Base-by-base conservation (phyloP, 345 rosid genomes). In the Salix viminalis region DNA sequence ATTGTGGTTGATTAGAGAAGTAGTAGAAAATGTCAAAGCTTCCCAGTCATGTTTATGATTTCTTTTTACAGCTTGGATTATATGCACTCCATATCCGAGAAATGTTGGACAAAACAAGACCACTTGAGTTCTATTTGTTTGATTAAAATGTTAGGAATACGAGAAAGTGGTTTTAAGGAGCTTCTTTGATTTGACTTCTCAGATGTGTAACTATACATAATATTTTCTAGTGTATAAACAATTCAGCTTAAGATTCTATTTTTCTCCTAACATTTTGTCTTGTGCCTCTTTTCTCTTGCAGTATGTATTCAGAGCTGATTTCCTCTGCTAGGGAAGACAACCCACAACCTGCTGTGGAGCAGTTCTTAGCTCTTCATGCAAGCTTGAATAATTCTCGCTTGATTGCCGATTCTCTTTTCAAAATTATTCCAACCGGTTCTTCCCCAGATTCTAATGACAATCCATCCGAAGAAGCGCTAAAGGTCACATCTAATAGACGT, bases 301-400 rank as follows among this genome's bases (percentile, higher is more conserved):
- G 99, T 72, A 78, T 79, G 81, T 96, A 91, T 84, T 85, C 92
- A 16, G 93, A 91, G 74, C 88, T 96, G 75, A 83, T 86, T 65
- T 81, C 88, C 37, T 81, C 92, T 65, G 96, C 99, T 2, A 89
- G 90, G 79, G 97, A 92, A 88, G 97, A 92, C 65, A 90, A 91
- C 84, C 98, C 98, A 23, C 91, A 88, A 75, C 97, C 93, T 24
- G 88, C 91, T 1, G 96, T 96, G 70, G 98, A 96, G 82, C 92
- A 88, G 83, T 96, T 93, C 85, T 85, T 96, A 83, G 84, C 85
- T 67, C 95, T 96, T 76, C 88, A 93, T 70, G 81, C 92, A 1
- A 84, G 83, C 75, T 81, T 96, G 81, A 90, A 85, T 72, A 84
- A 86, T 70, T 90, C 83, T 82, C 84, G 79, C 64, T 78, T 73